Conservation (phyloP, 139 green algal species). For the Tetraselmis chui region DNA sequence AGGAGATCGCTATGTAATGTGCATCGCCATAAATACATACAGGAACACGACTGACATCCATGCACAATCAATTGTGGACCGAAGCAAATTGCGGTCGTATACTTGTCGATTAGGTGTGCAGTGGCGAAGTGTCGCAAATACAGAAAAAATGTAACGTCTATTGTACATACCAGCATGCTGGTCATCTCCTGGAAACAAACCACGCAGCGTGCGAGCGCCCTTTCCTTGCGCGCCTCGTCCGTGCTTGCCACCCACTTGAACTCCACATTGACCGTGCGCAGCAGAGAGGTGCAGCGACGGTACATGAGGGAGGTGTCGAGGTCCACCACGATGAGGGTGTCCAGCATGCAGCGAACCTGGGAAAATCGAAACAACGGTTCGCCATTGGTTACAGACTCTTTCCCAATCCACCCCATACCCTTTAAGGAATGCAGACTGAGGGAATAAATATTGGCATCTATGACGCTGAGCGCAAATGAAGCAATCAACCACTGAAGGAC, state of each 20-base stretch:
- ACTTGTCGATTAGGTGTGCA: slow-evolving; percentile 1
- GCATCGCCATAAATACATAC: too few relatives aligned
- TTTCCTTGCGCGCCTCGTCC: background rate
- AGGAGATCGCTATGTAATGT: too few relatives aligned
- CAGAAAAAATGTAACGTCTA: too few relatives aligned
- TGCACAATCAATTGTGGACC: too few relatives aligned
- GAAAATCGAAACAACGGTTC: too few relatives aligned
- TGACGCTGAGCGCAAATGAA: too few relatives aligned
- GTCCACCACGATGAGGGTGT: background rate
- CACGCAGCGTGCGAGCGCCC: background rate
- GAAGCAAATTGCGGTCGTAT: background rate
- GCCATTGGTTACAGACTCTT: too few relatives aligned
- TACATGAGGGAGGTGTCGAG: background rate
- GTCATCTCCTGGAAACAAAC: background rate
- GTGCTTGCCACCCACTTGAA: background rate
- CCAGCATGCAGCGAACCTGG: background rate
- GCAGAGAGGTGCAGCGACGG: background rate
- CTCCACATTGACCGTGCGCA: background rate
- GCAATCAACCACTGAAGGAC: too few relatives aligned
- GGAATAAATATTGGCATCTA: too few relatives aligned
- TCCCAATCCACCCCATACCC: too few relatives aligned
- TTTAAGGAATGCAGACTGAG: too few relatives aligned
- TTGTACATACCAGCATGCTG: background rate
- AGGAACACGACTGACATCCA: too few relatives aligned
- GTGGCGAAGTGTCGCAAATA: background rate